Base-by-base conservation (phyloP, 768 basidiomycete genomes). In the Cantharellus anzutake region DNA sequence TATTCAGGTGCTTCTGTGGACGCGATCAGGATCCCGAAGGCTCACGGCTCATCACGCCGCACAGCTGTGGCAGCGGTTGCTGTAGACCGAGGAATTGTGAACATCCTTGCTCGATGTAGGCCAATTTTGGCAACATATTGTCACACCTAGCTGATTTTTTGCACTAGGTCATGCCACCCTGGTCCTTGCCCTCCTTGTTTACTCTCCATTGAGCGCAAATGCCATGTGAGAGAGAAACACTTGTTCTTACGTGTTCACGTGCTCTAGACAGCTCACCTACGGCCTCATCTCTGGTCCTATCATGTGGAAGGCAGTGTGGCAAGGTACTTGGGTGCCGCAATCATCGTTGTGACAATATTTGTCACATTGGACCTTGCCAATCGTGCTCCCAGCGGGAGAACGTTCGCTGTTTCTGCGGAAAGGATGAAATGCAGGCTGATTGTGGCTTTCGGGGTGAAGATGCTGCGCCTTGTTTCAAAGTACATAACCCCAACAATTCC, bases 161-260 rank as follows among this genome's bases (percentile, higher is more conserved):
- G 56, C 37, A 41, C 20, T 40, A 66, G 67, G 29, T 60, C 75
- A 11, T 98, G 94, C 66, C 94, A 97, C 68, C 94, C 96, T 0
- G 96, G 94, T 0, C 96, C 94, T 0, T 99, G 96, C 71, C 93
- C 93, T 0, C 91, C 91, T 0, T 99, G 96, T 67, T 79, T 81
- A 62, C 78, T 94, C 5, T 86, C 84, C 3, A 80, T 85, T 0
- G 77, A 79, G 50, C 71, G 81, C n/a, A 72, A 76, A 1, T 99
- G 96, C 67, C 82, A 86, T 57, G 92, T 63, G 77, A 78, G 53
- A 76, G 79, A 61, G 75, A 78, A 41, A 69, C 72, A 1, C 72
- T 85, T 53, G 74, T 78, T 0, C 75, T 82, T 63, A 73, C 79
- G 3, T 85, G 84, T 68, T 79, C 80, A 3, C 69, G 72, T 61